A percentile compares a stretch with the other conserved stretches of the same genome.
phyloP scores from a whole-genome alignment of 352 stramenopile genomes.

The Globisporangium splendens region DNA sequence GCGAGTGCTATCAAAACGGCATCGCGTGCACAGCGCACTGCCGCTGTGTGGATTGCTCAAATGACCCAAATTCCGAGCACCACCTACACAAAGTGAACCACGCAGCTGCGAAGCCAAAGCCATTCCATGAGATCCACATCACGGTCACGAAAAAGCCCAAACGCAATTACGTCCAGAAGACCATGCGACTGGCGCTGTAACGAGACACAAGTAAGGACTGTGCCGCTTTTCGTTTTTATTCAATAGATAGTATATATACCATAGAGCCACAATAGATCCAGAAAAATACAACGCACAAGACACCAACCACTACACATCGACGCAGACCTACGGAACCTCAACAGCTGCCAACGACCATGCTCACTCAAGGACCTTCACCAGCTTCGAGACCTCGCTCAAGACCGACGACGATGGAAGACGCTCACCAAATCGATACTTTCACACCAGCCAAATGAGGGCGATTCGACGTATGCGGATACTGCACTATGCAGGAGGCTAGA shows the following conservation, averaged over 20 bases:
- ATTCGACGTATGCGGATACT: no score
- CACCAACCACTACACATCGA: no score
- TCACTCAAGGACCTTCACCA: no score
- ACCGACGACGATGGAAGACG: no score
- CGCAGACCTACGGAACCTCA: no score
- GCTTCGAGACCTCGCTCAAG: no score
- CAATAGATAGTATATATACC: no score
- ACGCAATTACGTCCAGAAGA: slow-evolving; percentile 58
- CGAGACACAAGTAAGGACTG: neutral
- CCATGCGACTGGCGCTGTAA: slow-evolving; percentile 32
- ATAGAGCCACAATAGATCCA: neutral
- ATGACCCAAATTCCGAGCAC: slow-evolving; percentile 51
- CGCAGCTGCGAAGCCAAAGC: neutral
- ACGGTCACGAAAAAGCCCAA: slow-evolving; percentile 71
- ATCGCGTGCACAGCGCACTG: slow-evolving; percentile 90
- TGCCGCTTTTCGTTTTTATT: neutral
- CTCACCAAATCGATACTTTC: no score
- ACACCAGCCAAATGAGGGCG: no score
- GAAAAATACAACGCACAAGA: no score
- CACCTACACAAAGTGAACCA: slow-evolving; percentile 29
- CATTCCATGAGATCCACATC: slow-evolving; percentile 61
- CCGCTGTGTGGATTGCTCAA: slow-evolving; percentile 95
- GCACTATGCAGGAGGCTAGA: no score
- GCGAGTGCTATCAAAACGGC: slow-evolving; percentile 96
- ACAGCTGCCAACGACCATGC: no score